Conservation (phyloP, 805 yeast genomes). For the Starmerella bombi region DNA sequence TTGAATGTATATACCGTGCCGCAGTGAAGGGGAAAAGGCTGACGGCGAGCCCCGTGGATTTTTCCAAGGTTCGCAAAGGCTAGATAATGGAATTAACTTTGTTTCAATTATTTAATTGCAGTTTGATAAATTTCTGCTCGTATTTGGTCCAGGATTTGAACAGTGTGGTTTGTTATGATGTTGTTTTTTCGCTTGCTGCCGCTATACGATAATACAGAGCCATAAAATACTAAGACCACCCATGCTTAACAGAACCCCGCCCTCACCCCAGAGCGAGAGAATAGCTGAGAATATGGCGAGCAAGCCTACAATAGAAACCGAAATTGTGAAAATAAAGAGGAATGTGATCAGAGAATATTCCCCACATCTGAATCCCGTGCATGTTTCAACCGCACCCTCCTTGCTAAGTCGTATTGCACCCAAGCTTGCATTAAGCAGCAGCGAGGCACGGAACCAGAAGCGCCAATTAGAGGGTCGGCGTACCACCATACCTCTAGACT, state of each 20-base stretch:
- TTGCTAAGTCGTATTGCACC: conserved; percentile 16
- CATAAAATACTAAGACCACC: too few species aligned
- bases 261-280: too few species aligned
- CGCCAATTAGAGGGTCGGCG: conserved; percentile 12
- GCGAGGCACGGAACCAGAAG: conserved; percentile 12
- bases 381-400: conserved; percentile 16
- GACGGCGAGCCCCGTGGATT: conserved; percentile 60
- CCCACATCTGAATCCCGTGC: conserved; percentile 19
- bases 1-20: conserved; percentile 81
- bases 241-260: too few species aligned
- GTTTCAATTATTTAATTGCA: too few species aligned
- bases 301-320: too few species aligned
- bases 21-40: conserved; percentile 88
- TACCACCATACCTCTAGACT: conserved; percentile 13
- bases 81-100: too few species aligned
- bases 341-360: conserved; percentile 1
- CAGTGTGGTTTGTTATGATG: too few species aligned
- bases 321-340: conserved; percentile 1
- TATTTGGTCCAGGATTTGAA: too few species aligned
- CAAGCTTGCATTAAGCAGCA: conserved; percentile 6
- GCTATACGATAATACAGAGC: too few species aligned
- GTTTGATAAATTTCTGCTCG: too few species aligned
- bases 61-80: conserved; percentile 11
- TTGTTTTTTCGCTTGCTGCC: too few species aligned
- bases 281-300: too few species aligned